Base-by-base conservation (phyloP, 371 early-diverging fungal genomes). In the Coemansia sp. region DNA sequence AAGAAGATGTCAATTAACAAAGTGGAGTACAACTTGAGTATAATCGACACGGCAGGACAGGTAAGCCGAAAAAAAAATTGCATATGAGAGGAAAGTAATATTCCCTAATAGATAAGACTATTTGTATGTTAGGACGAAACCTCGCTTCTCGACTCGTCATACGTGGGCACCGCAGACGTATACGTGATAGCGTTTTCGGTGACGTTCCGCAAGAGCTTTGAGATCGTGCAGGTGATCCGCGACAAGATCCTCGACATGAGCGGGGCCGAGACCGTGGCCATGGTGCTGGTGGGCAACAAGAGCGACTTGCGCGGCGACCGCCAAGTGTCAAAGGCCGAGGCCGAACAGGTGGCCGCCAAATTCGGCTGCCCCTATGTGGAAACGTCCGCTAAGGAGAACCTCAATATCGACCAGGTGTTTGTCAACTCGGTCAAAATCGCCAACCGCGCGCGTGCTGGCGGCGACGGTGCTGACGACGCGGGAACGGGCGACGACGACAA, bases 11-110 rank as follows among this genome's bases (percentile, higher is more conserved):
- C 86, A 59, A 89, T 90, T 60, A 81, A 84, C 69, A 90, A 90
- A 42, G 88, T 90, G 77, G 92, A 93, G 71, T 95, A 91, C 68
- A 86, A 85, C 31, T 87, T 90, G 35, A 94, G 93, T 64, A 95
- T 96, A 59, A 90, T 93, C 74, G 98, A 98, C 79, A 96, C 98
- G 11, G 95, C 98, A 2, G 98, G 98, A 55, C 96, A 96, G 84
- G 90, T 88, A 87, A 71, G 52, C 63, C 39, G 13, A 16, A 41
- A n/a, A 10, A 2, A 31, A 40, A 11, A 34, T 13, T 5, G 45
- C 45, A 45, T 5, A 45, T 45, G 13, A 16, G 11, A 13, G 13
- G 13, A 5, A 13, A 7, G 45, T 16, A 45, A n/a, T 45, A 16
- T 16, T 16, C 8, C 0, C 34, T 42, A 3, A 43, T 0, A 16